phyloP scores from a whole-genome alignment of 2,329 filamentous ascomycete species.

The Cladosporium oxysporum region DNA sequence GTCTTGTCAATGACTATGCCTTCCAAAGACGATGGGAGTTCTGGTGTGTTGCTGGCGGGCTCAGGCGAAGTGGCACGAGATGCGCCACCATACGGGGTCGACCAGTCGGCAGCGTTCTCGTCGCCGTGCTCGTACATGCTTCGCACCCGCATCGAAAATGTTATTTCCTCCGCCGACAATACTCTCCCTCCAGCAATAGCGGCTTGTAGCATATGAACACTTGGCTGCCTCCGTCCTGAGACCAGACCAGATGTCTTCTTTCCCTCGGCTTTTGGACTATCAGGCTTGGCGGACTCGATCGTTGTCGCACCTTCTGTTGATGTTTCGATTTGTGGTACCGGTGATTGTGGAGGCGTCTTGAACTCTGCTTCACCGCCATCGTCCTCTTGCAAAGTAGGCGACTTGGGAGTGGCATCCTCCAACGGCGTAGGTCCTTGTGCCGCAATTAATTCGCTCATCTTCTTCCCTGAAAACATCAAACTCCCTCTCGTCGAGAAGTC shows the following conservation, averaged over 20 bases:
- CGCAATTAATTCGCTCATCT: constrained; percentile 40
- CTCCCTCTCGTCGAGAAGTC: constrained; percentile 63
- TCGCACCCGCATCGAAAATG: constrained; percentile 62
- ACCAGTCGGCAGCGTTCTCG: constrained; percentile 54
- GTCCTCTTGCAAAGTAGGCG: not conserved
- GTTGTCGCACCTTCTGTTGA: not conserved
- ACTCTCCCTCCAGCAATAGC: constrained; percentile 45
- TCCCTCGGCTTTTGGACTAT: not conserved
- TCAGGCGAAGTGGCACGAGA: constrained; percentile 14
- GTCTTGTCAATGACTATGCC: constrained; percentile 11
- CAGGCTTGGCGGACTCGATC: not conserved
- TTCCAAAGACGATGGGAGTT: constrained; percentile 12
- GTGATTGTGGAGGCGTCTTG: constrained; percentile 5
- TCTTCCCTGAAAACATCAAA: constrained; percentile 57
- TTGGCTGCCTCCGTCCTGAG: constrained; percentile 37
- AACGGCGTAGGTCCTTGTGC: constrained; percentile 24
- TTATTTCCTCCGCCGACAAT: constrained; percentile 65
- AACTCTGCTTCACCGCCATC: not conserved
- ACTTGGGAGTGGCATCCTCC: not conserved
- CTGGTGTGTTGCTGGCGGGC: constrained; percentile 21
- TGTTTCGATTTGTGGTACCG: not conserved
- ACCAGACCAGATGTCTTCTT: constrained; percentile 7
- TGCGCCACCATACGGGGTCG: not conserved
- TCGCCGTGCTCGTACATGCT: constrained; percentile 65
- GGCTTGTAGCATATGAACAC: constrained; percentile 40